These are phyloP conservation scores for Colletotrichum liaoningense DNA, from an alignment of 2,329 filamentous ascomycete genomes.

Conservation along the genomic window DNA sequence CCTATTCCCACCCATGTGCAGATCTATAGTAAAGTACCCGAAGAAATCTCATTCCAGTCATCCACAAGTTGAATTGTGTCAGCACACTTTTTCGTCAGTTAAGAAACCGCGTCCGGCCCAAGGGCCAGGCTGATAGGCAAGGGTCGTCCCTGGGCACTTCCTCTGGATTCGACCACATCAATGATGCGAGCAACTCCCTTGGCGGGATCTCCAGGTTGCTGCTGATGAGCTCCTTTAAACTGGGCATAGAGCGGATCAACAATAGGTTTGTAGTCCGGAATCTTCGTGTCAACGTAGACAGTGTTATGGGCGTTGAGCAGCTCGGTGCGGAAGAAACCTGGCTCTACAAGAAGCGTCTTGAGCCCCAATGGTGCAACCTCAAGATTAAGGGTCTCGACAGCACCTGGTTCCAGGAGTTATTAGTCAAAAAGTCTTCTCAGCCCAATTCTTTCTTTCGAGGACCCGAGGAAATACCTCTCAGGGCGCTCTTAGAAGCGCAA, in stretches of 20 bases:
- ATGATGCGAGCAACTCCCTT: slow-evolving; percentile 64
- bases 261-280: slow-evolving; percentile 40
- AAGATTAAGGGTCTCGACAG: slow-evolving; percentile 46
- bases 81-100: not conserved
- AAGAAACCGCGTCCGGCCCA: not conserved
- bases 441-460: not conserved
- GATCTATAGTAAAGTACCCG: not conserved
- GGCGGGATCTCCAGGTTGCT: slow-evolving; percentile 58
- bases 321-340: slow-evolving; percentile 58
- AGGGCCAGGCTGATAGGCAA: not conserved
- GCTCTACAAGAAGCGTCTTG: slow-evolving; percentile 52
- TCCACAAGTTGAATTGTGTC: not conserved
- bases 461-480: slow-evolving; percentile 40
- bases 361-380: slow-evolving; percentile 45
- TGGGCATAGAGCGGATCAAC: not conserved
- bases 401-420: slow-evolving; percentile 29
- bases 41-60: not conserved
- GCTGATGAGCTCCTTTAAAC: not conserved
- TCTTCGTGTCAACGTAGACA: slow-evolving; percentile 40
- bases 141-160: not conserved
- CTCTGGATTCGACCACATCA: slow-evolving; percentile 55
- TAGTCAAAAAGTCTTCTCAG: not conserved
- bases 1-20: not conserved
- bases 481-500: slow-evolving; percentile 45
- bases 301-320: slow-evolving; percentile 48